phyloP scores from a whole-genome alignment of 768 basidiomycete species.

The Lactifluus subvellereus region DNA sequence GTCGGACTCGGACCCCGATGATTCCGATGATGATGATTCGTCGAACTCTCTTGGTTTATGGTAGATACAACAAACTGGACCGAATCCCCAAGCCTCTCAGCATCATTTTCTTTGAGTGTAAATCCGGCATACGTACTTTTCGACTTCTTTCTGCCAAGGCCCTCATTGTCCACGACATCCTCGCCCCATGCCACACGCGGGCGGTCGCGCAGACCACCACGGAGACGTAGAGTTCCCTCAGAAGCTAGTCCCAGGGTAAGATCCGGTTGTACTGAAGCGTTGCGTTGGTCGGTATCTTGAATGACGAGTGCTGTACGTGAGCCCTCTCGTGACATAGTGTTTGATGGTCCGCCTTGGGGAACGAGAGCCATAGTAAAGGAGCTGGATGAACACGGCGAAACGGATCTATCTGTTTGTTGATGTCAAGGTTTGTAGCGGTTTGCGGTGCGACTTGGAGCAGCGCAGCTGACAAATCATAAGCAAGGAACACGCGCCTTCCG shows the following conservation, averaged over 20 bases:
- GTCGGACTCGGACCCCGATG: slow-evolving; percentile 41
- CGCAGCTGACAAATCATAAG: neutral
- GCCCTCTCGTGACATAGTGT: slow-evolving; percentile 10
- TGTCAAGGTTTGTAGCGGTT: neutral
- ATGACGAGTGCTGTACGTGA: slow-evolving; percentile 6
- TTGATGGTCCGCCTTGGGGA: slow-evolving; percentile 2
- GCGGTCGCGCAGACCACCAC: slow-evolving; percentile 9
- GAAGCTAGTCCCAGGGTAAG: neutral
- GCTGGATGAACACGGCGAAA: neutral
- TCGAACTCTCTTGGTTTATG: slow-evolving; percentile 76
- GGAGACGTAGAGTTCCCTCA: slow-evolving; percentile 6
- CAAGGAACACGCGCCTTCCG: neutral
- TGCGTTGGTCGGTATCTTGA: slow-evolving; percentile 5
- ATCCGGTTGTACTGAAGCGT: neutral
- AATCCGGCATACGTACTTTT: slow-evolving; percentile 61
- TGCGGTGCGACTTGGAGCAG: neutral
- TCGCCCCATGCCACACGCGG: slow-evolving; percentile 76
- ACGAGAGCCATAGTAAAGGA: slow-evolving; percentile 1
- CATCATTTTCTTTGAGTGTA: neutral
- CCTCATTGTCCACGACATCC: slow-evolving; percentile 65
- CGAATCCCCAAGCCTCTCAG: neutral
- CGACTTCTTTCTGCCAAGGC: slow-evolving; percentile 81
- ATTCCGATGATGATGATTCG: slow-evolving; percentile 68
- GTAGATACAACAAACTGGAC: slow-evolving; percentile 94
- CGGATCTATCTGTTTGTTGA: too few relatives aligned